Percentiles rank a stretch among this genome's conserved stretches.
These are phyloP conservation scores for Diaporthe amygdali DNA, from an alignment of 2,329 filamentous ascomycete genomes.

Conservation along the genomic window DNA sequence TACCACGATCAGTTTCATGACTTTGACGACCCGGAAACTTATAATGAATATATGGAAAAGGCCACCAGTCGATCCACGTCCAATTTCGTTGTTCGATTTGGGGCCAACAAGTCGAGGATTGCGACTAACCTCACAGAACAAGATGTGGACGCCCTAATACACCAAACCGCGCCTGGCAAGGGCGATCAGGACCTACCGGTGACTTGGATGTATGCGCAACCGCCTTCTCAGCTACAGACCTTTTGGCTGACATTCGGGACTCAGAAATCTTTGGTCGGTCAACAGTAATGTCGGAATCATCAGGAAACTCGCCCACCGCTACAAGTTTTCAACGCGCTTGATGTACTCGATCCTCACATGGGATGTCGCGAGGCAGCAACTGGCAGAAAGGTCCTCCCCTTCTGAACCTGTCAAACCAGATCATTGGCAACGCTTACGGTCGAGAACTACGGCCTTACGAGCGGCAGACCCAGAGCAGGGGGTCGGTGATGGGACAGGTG, in stretches of 20 bases:
- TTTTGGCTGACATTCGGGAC: conserved; percentile 20
- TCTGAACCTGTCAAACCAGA: neutral
- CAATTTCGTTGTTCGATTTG: conserved; percentile 73
- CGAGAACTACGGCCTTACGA: conserved; percentile 1
- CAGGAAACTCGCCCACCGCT: conserved; percentile 60
- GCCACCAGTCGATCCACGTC: conserved; percentile 46
- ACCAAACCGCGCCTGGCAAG: conserved; percentile 28
- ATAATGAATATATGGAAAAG: conserved; percentile 46
- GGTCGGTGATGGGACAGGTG: neutral
- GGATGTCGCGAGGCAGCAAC: conserved; percentile 28
- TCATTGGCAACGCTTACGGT: neutral
- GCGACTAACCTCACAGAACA: conserved; percentile 56
- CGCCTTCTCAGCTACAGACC: neutral
- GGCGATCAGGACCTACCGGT: conserved; percentile 50
- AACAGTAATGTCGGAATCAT: conserved; percentile 63
- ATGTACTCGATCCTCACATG: conserved; percentile 63
- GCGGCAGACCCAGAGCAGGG: conserved; percentile 18
- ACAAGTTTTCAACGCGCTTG: conserved; percentile 72
- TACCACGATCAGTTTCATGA: conserved; percentile 47
- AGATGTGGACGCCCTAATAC: conserved; percentile 46
- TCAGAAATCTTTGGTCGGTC: conserved; percentile 73
- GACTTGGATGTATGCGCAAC: conserved; percentile 69
- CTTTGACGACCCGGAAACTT: conserved; percentile 57
- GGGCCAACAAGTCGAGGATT: conserved; percentile 57
- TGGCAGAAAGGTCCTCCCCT: conserved; percentile 1